Evolutionary conservation across 768 basidiomycete genomes (phyloP).

Genomic region (Termitomyces sp.): DNA sequence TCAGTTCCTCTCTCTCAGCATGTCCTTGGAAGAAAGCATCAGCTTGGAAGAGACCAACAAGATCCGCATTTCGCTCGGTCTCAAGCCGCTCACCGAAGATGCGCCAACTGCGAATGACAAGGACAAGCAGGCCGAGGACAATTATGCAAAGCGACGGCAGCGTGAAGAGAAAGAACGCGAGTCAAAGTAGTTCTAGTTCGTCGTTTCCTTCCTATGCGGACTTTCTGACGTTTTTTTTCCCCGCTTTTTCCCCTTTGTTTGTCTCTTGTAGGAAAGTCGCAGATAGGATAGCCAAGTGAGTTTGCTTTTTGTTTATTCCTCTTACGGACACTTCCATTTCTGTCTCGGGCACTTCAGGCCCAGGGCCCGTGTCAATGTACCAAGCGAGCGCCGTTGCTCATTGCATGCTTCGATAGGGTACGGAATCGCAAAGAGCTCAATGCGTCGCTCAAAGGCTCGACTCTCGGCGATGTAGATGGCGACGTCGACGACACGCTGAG

Average conservation of each 20-base stretch:
- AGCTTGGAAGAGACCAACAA: conserved; percentile 95
- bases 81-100: conserved; percentile 90
- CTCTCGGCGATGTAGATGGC: conserved; percentile 83
- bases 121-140: conserved; percentile 82
- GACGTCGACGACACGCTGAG: conserved; percentile 74
- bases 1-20: conserved; percentile 17
- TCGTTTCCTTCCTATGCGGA: conserved; percentile 12
- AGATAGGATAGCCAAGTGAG: conserved; percentile 87
- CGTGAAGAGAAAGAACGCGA: conserved; percentile 65
- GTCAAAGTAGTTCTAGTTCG: conserved; percentile 51
- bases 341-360: conserved; percentile 34
- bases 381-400: conserved; percentile 33
- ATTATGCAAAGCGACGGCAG: conserved; percentile 73
- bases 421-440: conserved; percentile 92
- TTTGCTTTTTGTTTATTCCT: conserved; percentile 29
- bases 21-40: conserved; percentile 83
- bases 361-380: conserved; percentile 15
- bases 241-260: background rate
- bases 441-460: conserved; percentile 86
- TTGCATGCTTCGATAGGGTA: conserved; percentile 58
- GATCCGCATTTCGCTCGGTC: conserved; percentile 88
- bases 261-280: conserved; percentile 50
- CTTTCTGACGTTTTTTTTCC: conserved; percentile 16
- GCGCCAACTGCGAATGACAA: conserved; percentile 61
- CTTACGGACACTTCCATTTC: conserved; percentile 44